A percentile compares a stretch with the other conserved stretches of the same genome.
Conservation (phyloP, 2,329 filamentous ascomycete species). For the Teratosphaeriaceae sp. region DNA sequence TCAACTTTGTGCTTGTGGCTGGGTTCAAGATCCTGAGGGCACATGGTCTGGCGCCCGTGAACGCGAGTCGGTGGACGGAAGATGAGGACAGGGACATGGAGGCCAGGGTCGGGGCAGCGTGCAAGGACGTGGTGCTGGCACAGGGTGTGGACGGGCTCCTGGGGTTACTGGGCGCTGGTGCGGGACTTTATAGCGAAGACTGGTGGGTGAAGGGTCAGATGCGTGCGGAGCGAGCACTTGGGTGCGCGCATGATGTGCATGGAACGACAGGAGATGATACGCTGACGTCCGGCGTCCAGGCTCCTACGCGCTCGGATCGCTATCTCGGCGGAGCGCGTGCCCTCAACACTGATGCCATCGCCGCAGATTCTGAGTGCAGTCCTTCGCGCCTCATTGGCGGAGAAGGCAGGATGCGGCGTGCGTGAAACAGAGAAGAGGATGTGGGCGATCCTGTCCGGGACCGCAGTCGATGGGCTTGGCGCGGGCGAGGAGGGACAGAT, state of each 20-base stretch:
- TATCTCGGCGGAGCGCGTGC: slow-evolving; percentile 13
- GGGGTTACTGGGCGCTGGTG: too few species aligned
- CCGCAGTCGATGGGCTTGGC: slow-evolving; percentile 20
- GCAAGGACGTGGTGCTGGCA: slow-evolving; percentile 27
- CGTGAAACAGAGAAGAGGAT: slow-evolving; percentile 21
- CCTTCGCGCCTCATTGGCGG: slow-evolving; percentile 23
- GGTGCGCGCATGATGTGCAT: too few species aligned
- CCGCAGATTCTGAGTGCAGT: slow-evolving; percentile 23
- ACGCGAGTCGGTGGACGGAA: slow-evolving; percentile 11
- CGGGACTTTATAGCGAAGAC: too few species aligned
- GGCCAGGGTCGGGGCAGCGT: slow-evolving; percentile 25
- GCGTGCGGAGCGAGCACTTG: neutral
- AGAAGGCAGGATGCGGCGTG: slow-evolving; percentile 14
- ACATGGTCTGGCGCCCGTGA: slow-evolving; percentile 24
- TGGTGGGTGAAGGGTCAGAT: neutral
- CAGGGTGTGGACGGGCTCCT: slow-evolving; percentile 26
- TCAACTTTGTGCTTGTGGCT: slow-evolving; percentile 27
- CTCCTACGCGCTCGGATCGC: slow-evolving; percentile 19
- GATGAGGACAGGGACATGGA: too few species aligned
- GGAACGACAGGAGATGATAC: neutral
- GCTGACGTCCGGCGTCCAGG: slow-evolving; percentile 15
- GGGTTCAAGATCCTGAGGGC: slow-evolving; percentile 26
- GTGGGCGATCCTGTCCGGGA: slow-evolving; percentile 26
- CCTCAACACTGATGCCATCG: too few species aligned
- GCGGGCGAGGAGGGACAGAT: slow-evolving; percentile 15